phyloP scores from a whole-genome alignment of 495 filamentous ascomycete genomes.

The Aspergillus nidulans region DNA sequence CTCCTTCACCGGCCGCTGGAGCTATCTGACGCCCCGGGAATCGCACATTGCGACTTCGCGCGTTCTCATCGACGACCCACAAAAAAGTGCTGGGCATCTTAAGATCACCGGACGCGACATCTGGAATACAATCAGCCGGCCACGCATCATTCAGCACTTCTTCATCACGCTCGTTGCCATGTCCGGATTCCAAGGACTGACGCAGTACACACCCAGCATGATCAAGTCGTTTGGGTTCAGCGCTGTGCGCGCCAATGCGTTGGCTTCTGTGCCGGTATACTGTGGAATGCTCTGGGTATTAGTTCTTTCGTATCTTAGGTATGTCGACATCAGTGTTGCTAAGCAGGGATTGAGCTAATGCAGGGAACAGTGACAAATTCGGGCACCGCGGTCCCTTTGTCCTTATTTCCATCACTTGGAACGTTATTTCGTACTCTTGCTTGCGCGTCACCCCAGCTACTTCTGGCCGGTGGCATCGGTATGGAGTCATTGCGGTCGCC shows the following conservation, averaged over 20 bases:
- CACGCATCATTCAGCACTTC: slow-evolving; percentile 35
- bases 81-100: slow-evolving; percentile 35
- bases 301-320: slow-evolving; percentile 37
- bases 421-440: slow-evolving; percentile 38
- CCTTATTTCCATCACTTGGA: slow-evolving; percentile 40
- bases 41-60: slow-evolving; percentile 39
- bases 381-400: slow-evolving; percentile 42
- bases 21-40: slow-evolving; percentile 41
- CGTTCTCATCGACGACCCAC: slow-evolving; percentile 42
- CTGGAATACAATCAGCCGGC: slow-evolving; percentile 34
- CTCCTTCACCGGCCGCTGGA: slow-evolving; percentile 35
- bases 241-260: slow-evolving; percentile 43
- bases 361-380: slow-evolving; percentile 33
- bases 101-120: slow-evolving; percentile 41
- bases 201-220: slow-evolving; percentile 35
- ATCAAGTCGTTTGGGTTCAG: slow-evolving; percentile 44
- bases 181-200: slow-evolving; percentile 43
- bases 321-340: slow-evolving; percentile 16
- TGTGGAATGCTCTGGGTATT: slow-evolving; percentile 41
- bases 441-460: slow-evolving; percentile 21
- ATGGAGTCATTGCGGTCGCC: slow-evolving; percentile 45
- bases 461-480: slow-evolving; percentile 33
- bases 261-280: slow-evolving; percentile 48
- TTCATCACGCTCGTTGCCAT: slow-evolving; percentile 42
- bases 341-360: not conserved